Base-by-base conservation (phyloP, 2,329 filamentous ascomycete species). In the Thelonectria rubi region DNA sequence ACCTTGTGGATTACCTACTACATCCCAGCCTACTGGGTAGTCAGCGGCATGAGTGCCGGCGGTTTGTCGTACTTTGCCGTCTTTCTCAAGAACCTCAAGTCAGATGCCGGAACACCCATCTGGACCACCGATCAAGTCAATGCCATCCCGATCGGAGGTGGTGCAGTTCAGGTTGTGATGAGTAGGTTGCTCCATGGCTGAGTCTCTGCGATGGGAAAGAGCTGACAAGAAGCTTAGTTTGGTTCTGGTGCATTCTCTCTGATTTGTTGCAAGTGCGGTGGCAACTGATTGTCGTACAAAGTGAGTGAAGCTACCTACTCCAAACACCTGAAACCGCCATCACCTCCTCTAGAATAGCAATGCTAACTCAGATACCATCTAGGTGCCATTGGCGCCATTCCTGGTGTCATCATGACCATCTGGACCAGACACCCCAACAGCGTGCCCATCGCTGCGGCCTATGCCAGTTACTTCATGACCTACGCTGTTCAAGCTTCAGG, bases 161-260 rank as follows among this genome's bases (percentile, higher is more conserved):
- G 72, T n/a, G 75, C 69, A 6, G 59, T 75, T 2, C 72, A 75
- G 34, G 65, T 87, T 0, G 75, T 86, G 5, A 80, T 80, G 15
- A 64, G 70, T 71, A 47, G 9, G 64, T 60, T 2, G 7, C 3
- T 43, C 4, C 10, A 21, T 8, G 15, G 34, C 18, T 2, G 39
- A 43, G 26, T 9, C 8, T 30, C 7, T 30, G 26, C 7, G 4
- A 3, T 3, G 17, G 2, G 26, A 21, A 37, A 20, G 20, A 2
- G 20, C 55, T 64, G 43, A 65, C 37, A 30, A 1, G 24, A 3
- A 40, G 7, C 10, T 11, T 5, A 78, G 83, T 85, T 2, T 85
- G 82, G 82, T 76, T 83, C 12, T 85, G 83, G 82, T 82, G 82
- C 1, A 76, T 84, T 2, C 67, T 84, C 0, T 85, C 83, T 0